These are phyloP conservation scores for Neonectria sp. DNA, from an alignment of 2,329 filamentous ascomycete species.

Conservation along the genomic window DNA sequence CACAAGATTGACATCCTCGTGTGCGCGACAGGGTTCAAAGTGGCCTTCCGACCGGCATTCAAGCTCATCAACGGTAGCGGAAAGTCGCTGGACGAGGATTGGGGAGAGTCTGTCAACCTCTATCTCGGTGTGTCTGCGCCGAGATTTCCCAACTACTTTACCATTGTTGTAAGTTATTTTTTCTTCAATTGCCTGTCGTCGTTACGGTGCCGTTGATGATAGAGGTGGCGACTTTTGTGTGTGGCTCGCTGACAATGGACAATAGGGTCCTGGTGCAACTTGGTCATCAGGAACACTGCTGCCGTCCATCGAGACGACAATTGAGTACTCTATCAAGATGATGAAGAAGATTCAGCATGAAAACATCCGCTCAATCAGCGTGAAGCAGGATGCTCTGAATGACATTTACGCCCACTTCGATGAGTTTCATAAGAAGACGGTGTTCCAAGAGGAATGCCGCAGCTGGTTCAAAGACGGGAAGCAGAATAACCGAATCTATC, in stretches of 20 bases:
- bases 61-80: slow-evolving; percentile 53
- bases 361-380: slow-evolving; percentile 52
- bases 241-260: neutral
- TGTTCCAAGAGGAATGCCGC: slow-evolving; percentile 52
- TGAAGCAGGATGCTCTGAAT: slow-evolving; percentile 53
- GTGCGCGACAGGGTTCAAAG: slow-evolving; percentile 59
- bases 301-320: slow-evolving; percentile 61
- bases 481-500: slow-evolving; percentile 52
- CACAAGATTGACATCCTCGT: slow-evolving; percentile 53
- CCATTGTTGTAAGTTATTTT: slow-evolving; percentile 44
- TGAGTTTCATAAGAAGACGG: slow-evolving; percentile 51
- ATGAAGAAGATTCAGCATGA: slow-evolving; percentile 57
- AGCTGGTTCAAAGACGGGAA: slow-evolving; percentile 55
- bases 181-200: neutral
- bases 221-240: neutral
- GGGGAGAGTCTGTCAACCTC: slow-evolving; percentile 57
- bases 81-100: slow-evolving; percentile 60
- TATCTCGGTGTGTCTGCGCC: slow-evolving; percentile 63
- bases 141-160: slow-evolving; percentile 63
- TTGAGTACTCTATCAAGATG: slow-evolving; percentile 56
- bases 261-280: slow-evolving; percentile 56
- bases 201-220: neutral
- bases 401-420: slow-evolving; percentile 53
- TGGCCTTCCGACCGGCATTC: slow-evolving; percentile 59
- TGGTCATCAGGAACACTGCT: slow-evolving; percentile 61